A percentile compares a stretch with the other conserved stretches of the same genome.
phyloP scores from a whole-genome alignment of 2,329 filamentous ascomycete species.

The Ophiosphaerella korrae region DNA sequence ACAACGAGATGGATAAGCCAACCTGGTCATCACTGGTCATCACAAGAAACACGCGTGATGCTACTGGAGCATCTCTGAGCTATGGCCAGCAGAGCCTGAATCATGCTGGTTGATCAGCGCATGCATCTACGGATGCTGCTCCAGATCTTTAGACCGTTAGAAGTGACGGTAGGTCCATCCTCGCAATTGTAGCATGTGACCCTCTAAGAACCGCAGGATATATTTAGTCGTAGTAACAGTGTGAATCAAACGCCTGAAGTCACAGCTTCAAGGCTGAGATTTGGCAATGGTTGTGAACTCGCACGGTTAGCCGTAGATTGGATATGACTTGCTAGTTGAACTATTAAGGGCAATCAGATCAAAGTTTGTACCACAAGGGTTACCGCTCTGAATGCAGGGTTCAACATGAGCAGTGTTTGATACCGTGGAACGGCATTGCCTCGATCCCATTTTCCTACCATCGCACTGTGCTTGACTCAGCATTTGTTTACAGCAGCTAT shows the following conservation, averaged over 20 bases:
- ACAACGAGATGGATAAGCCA: slow-evolving; percentile 18
- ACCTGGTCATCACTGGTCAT: background rate
- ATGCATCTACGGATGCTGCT: background rate
- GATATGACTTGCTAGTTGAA: slow-evolving; percentile 21
- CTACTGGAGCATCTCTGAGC: too few species aligned
- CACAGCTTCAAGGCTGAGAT: background rate
- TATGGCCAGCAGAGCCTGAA: too few species aligned
- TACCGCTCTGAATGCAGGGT: slow-evolving; percentile 31
- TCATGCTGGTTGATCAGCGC: background rate
- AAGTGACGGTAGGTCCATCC: too few species aligned
- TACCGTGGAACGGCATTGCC: slow-evolving; percentile 38
- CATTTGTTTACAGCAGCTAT: slow-evolving; percentile 20
- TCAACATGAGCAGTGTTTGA: slow-evolving; percentile 40
- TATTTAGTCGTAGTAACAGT: too few species aligned
- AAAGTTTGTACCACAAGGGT: slow-evolving; percentile 18
- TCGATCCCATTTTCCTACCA: slow-evolving; percentile 38
- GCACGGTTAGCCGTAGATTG: slow-evolving; percentile 12
- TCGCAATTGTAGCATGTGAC: too few species aligned
- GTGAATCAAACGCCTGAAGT: background rate
- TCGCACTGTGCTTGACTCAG: slow-evolving; percentile 26
- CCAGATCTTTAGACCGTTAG: too few species aligned
- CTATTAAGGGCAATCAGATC: slow-evolving; percentile 3
- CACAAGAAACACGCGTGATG: background rate
- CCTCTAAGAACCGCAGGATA: too few species aligned
- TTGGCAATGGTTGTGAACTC: background rate